Conservation (phyloP, 768 basidiomycete genomes). For the Candolleomyces aberdarensis region DNA sequence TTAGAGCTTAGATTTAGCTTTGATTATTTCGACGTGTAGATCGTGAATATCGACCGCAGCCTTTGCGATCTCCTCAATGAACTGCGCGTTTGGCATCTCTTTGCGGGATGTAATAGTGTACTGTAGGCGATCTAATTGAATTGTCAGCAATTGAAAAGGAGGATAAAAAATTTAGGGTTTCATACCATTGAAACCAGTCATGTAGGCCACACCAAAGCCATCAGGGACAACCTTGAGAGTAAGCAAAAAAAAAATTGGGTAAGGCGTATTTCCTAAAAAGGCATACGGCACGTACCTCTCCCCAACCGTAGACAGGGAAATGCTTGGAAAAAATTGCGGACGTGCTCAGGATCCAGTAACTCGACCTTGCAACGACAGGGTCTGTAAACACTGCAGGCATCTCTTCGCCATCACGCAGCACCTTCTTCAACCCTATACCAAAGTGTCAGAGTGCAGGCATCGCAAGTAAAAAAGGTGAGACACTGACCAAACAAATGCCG, state of each 20-base stretch:
- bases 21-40: constrained; percentile 39
- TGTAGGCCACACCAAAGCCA: constrained; percentile 93
- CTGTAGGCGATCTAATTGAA: constrained; percentile 63
- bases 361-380: constrained; percentile 66
- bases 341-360: constrained; percentile 87
- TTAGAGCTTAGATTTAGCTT: constrained; percentile 34
- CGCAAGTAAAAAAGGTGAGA: background rate
- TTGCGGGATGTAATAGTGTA: constrained; percentile 86
- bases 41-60: constrained; percentile 65
- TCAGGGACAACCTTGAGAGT: constrained; percentile 73
- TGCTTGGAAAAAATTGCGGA: constrained; percentile 86
- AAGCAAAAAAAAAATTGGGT: background rate
- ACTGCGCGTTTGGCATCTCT: constrained; percentile 77
- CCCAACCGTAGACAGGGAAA: constrained; percentile 89
- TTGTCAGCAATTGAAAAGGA: background rate
- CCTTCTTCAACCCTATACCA: constrained; percentile 63
- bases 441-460: background rate
- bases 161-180: background rate
- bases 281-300: constrained; percentile 52
- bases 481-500: constrained; percentile 78
- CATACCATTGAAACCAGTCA: constrained; percentile 83
- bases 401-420: constrained; percentile 57
- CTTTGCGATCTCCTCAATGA: constrained; percentile 64
- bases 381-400: constrained; percentile 74
- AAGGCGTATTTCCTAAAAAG: background rate